Evolutionary conservation across 2,329 filamentous ascomycete genomes (phyloP).

Genomic region (Alternaria ventricosa): DNA sequence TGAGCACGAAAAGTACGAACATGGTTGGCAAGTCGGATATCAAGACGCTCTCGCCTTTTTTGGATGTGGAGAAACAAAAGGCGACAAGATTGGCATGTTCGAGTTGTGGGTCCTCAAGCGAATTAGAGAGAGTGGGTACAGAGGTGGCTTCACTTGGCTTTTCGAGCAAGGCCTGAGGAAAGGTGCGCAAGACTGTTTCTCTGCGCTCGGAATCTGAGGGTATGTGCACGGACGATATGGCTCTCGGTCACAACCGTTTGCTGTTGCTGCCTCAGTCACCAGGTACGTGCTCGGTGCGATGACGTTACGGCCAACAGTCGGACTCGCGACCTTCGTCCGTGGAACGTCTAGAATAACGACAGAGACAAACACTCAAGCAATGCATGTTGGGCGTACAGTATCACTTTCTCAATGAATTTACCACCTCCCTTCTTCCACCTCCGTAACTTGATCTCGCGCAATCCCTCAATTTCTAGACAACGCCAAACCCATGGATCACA

Average conservation of each 20-base stretch:
- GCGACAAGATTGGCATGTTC: constrained; percentile 62
- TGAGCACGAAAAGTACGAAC: constrained; percentile 61
- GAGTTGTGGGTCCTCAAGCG: constrained; percentile 66
- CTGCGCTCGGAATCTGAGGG: constrained; percentile 24
- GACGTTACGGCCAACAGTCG: background rate
- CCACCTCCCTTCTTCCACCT: background rate
- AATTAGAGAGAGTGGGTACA: constrained; percentile 58
- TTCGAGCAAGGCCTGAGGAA: constrained; percentile 58
- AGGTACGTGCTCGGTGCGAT: background rate
- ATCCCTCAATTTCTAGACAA: background rate
- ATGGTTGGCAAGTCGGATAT: constrained; percentile 64
- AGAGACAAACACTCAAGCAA: background rate
- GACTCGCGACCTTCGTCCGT: background rate
- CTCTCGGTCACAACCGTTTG: background rate
- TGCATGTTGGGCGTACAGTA: background rate
- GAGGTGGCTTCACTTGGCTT: constrained; percentile 58
- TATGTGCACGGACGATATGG: background rate
- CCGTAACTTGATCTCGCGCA: background rate
- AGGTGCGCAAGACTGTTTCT: constrained; percentile 53
- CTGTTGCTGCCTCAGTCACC: background rate
- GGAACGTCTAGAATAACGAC: background rate
- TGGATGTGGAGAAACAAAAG: constrained; percentile 43
- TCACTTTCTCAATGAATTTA: background rate
- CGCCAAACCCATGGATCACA: background rate
- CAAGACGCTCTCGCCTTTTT: constrained; percentile 63